Evolutionary conservation across 2,329 filamentous ascomycete genomes (phyloP).

Genomic region (Neofusicoccum ribis): DNA sequence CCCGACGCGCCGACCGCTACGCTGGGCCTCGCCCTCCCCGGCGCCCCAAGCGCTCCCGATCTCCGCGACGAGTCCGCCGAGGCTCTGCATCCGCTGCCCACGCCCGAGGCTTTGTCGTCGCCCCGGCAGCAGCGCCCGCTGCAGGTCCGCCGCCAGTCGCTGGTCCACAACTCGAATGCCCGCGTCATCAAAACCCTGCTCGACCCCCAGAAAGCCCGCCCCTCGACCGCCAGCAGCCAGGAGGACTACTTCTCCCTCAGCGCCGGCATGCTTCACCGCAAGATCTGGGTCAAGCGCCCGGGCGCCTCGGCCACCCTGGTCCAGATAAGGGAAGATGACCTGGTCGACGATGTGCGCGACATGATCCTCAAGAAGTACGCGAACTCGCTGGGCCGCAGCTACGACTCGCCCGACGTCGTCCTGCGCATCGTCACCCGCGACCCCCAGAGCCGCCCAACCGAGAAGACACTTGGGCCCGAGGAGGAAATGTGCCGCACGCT

Average conservation of each 20-base stretch:
- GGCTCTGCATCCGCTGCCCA: constrained; percentile 17
- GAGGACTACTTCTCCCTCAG: constrained; percentile 43
- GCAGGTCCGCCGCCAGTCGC: constrained; percentile 37
- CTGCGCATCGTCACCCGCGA: constrained; percentile 77
- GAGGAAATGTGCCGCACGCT: constrained; percentile 77
- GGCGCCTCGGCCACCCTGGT: constrained; percentile 85
- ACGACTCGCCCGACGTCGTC: constrained; percentile 86
- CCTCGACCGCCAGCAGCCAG: constrained; percentile 27
- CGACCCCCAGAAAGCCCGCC: constrained; percentile 35
- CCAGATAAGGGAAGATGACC: constrained; percentile 78
- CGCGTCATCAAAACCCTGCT: constrained; percentile 55
- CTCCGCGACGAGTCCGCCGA: constrained; percentile 18
- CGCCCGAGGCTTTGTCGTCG: constrained; percentile 15
- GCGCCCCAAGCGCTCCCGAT: background rate
- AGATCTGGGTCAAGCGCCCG: constrained; percentile 92
- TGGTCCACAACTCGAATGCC: constrained; percentile 42
- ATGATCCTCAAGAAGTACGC: constrained; percentile 90
- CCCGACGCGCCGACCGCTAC: constrained; percentile 28
- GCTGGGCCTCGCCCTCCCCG: constrained; percentile 20
- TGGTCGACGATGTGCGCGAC: constrained; percentile 93
- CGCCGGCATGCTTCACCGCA: constrained; percentile 58
- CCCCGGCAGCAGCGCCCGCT: constrained; percentile 13
- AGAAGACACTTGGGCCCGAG: constrained; percentile 78
- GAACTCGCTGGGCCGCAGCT: constrained; percentile 85
- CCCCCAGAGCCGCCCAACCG: constrained; percentile 46